These are phyloP conservation scores for Melampsora medusae DNA, from an alignment of 1,284 basidiomycete species.

Conservation along the genomic window DNA sequence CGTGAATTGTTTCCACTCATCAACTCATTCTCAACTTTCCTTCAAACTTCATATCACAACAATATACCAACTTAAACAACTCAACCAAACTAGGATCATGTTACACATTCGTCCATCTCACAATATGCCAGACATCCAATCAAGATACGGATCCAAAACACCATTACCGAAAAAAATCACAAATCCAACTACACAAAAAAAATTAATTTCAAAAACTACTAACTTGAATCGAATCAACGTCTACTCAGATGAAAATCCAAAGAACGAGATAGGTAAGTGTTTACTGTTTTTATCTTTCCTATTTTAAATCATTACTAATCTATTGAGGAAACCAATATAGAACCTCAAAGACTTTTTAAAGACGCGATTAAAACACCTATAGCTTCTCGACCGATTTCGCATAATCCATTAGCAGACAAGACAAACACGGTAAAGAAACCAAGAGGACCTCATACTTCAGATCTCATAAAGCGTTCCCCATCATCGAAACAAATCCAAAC, in stretches of 20 bases:
- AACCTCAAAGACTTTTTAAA: constrained; percentile 9
- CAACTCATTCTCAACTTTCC: too few species aligned
- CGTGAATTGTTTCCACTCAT: too few species aligned
- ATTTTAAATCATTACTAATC: neutral
- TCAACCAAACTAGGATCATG: too few species aligned
- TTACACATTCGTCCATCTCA: too few species aligned
- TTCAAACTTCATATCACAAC: too few species aligned
- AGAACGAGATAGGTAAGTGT: neutral
- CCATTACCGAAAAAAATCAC: too few species aligned
- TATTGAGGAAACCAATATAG: neutral
- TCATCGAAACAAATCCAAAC: neutral
- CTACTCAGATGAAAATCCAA: constrained; percentile 2
- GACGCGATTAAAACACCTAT: neutral
- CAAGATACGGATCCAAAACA: too few species aligned
- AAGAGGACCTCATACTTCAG: neutral
- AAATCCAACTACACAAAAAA: too few species aligned
- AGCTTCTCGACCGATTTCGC: neutral
- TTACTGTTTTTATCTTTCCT: neutral
- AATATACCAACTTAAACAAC: too few species aligned
- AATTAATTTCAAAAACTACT: constrained; percentile 4
- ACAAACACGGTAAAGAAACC: neutral
- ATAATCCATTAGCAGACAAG: neutral
- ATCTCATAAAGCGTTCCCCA: neutral
- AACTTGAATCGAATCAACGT: constrained; percentile 1
- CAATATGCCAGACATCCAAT: too few species aligned